These are phyloP conservation scores for Wickerhamiella kurtzmanii DNA, from an alignment of 805 yeast species.

Conservation along the genomic window DNA sequence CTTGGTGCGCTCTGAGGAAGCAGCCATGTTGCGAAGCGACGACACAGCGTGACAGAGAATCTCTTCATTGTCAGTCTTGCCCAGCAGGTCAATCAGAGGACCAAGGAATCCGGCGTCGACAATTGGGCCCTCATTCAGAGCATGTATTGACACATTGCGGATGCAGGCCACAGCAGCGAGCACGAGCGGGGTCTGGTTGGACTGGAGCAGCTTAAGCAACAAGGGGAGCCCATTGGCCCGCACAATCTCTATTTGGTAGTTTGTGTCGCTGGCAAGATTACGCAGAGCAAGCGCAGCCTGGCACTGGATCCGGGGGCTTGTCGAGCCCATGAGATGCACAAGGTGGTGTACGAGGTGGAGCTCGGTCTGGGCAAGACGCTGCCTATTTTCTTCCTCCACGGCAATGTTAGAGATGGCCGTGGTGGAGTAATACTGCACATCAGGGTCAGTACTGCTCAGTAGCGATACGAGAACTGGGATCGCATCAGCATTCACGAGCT, in stretches of 20 bases:
- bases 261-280: conserved; percentile 89
- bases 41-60: conserved; percentile 98
- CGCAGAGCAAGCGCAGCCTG: conserved; percentile 95
- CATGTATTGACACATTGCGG: conserved; percentile 92
- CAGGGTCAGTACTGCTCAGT: conserved; percentile 77
- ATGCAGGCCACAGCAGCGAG: conserved; percentile 97
- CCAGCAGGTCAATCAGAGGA: conserved; percentile 71
- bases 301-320: conserved; percentile 90
- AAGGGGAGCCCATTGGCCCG: conserved; percentile 92
- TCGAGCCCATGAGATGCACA: conserved; percentile 83
- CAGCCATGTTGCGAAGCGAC: conserved; percentile 89
- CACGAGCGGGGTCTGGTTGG: conserved; percentile 81
- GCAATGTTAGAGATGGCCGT: conserved; percentile 96
- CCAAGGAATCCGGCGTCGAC: conserved; percentile 93
- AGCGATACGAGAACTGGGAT: conserved; percentile 89
- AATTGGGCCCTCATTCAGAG: conserved; percentile 86
- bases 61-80: conserved; percentile 76
- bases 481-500: conserved; percentile 93
- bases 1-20: conserved; percentile 85
- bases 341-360: conserved; percentile 81
- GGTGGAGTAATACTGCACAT: conserved; percentile 96
- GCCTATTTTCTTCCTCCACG: conserved; percentile 85
- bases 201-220: conserved; percentile 75
- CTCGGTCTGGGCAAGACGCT: conserved; percentile 78
- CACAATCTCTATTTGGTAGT: conserved; percentile 90